These are phyloP conservation scores for Rhizopogon vinicolor DNA, from an alignment of 768 basidiomycete genomes.

Conservation along the genomic window DNA sequence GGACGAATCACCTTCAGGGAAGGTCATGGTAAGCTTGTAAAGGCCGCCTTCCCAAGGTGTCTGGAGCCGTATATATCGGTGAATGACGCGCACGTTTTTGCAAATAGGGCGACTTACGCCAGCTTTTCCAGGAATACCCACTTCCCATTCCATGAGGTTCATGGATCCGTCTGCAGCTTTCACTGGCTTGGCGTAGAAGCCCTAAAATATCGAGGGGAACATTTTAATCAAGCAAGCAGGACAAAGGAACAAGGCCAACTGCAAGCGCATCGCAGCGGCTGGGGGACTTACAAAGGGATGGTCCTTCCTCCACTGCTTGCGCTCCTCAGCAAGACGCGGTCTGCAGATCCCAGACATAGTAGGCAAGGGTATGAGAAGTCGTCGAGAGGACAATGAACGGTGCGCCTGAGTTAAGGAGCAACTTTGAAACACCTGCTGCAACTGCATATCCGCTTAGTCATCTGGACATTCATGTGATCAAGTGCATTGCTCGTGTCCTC, in stretches of 20 bases:
- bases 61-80: slow-evolving; percentile 37
- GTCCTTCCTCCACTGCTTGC: slow-evolving; percentile 98
- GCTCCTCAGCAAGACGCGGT: slow-evolving; percentile 90
- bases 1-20: slow-evolving; percentile 78
- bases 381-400: background rate
- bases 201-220: slow-evolving; percentile 44
- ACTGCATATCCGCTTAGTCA: background rate
- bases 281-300: slow-evolving; percentile 85
- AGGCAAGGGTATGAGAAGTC: background rate
- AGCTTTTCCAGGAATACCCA: slow-evolving; percentile 93
- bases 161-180: slow-evolving; percentile 91
- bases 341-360: slow-evolving; percentile 90
- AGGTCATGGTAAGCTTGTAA: slow-evolving; percentile 89
- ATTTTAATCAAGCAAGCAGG: background rate
- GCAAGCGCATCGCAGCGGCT: background rate
- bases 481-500: no score
- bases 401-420: no score
- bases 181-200: slow-evolving; percentile 92
- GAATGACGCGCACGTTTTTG: slow-evolving; percentile 5
- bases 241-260: slow-evolving; percentile 3
- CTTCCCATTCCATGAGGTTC: slow-evolving; percentile 98
- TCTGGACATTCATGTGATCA: background rate
- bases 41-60: slow-evolving; percentile 97
- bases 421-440: no score
- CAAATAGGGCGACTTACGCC: slow-evolving; percentile 51